Conservation (phyloP, 345 rosid genomes). For the Brassica napus region Da-Ae NC_063452.1:47796001-47796500, state of each 20-base stretch:
- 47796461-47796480: not conserved
- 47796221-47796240: not conserved
- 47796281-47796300: too few relatives aligned
- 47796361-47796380: constrained; percentile 86
- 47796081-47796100: constrained; percentile 33
- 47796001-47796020: constrained; percentile 58
- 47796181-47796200: constrained; percentile 12
- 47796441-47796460: not conserved
- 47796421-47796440: not conserved
- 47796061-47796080: constrained; percentile 72
- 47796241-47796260: not conserved
- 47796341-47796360: constrained; percentile 57
- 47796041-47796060: constrained; percentile 62
- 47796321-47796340: constrained; percentile 45
- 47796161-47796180: constrained; percentile 57
- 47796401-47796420: constrained; percentile 8
- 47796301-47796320: not conserved
- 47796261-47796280: not conserved
- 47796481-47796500: constrained; percentile 53
- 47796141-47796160: constrained; percentile 54
- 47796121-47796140: constrained; percentile 52
- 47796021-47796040: constrained; percentile 47
- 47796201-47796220: not conserved
- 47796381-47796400: constrained; percentile 84
- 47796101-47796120: constrained; percentile 41